phyloP scores from a whole-genome alignment of 2,329 filamentous ascomycete genomes.

The Fusarium subtropicale region DNA sequence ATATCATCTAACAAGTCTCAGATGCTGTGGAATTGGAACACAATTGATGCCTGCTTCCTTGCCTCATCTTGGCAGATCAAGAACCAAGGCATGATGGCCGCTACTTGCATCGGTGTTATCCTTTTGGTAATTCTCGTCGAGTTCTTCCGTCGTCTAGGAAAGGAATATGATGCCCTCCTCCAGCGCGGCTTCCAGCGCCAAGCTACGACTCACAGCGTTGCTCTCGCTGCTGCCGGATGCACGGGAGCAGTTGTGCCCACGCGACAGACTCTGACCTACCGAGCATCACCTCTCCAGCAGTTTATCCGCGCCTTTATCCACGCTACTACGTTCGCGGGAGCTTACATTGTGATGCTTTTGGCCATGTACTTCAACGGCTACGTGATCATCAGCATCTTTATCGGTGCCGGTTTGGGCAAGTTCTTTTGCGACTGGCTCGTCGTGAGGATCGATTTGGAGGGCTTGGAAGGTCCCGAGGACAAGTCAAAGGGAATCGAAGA shows the following conservation, averaged over 20 bases:
- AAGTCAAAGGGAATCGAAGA: conserved; percentile 56
- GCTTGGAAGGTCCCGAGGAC: conserved; percentile 38
- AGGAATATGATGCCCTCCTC: conserved; percentile 78
- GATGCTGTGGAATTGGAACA: conserved; percentile 87
- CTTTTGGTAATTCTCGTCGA: conserved; percentile 78
- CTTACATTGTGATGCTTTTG: conserved; percentile 80
- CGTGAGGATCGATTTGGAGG: conserved; percentile 54
- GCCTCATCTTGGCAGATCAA: conserved; percentile 76
- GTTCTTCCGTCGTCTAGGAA: conserved; percentile 74
- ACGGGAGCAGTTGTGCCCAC: conserved; percentile 42
- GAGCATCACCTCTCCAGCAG: conserved; percentile 74
- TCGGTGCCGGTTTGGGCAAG: conserved; percentile 64
- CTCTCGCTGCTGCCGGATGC: conserved; percentile 36
- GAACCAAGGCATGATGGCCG: conserved; percentile 79
- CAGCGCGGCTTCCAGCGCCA: conserved; percentile 61
- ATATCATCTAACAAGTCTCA: conserved; percentile 48
- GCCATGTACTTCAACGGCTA: conserved; percentile 75
- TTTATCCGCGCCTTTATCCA: conserved; percentile 73
- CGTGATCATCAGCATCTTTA: conserved; percentile 81
- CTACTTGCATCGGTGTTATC: conserved; percentile 80
- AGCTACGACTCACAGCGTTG: conserved; percentile 42
- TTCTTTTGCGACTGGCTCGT: conserved; percentile 67
- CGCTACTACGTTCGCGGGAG: conserved; percentile 76
- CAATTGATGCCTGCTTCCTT: conserved; percentile 78
- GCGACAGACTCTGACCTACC: conserved; percentile 52